Evolutionary conservation across 1,139 yeast species (phyloP), one percentile per base, ranked within the genome.

Genomic region (Geotrichum candidum): DNA sequence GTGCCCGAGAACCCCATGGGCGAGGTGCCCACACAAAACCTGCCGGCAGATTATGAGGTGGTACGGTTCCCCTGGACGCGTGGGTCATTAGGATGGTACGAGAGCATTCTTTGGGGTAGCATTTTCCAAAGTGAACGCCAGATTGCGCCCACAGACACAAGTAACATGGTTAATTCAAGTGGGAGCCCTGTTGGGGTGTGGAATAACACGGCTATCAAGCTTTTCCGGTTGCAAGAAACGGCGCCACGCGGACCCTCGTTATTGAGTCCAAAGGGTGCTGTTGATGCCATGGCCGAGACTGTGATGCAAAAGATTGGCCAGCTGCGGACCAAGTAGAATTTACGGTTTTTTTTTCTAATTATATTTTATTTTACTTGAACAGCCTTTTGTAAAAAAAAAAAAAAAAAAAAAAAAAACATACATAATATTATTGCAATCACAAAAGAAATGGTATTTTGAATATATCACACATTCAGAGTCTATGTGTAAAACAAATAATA

Each of bases 1-100:
- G 31, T 46, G n/a, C 53, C 52, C 6, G 58, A 55, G 31, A 50
- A 50, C 31, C 53, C 58, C 29, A 23, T 29, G 13, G 46, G 46
- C 15, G 38, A 13, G 18, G 29, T 54, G n/a, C 27, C 57, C 11
- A 54, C 57, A 10, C 38, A 22, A 25, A 45, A 53, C n/a, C 27
- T 63, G 23, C 69, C 71, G 63, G 65, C 72, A 9, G 68, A 69
- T 1, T 78, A 84, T 60, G 83, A 82, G 60, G 80, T 81, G 2
- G 76, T 87, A 64, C 76, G 72, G 60, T 85, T 88, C 65, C 72
- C 74, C 13, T 88, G 96, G 94, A 81, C 83, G 54, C 77, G 77
- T 54, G 68, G 81, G 9, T 84, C 94, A 0, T 76, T 88, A 50
- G 91, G 92, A 0, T 90, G 96, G 96, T 86, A 89, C 70, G 79